Evolutionary conservation across 2,329 filamentous ascomycete species (phyloP), one percentile per base, ranked within the genome.

Genomic region (Aspergillus sp.): DNA sequence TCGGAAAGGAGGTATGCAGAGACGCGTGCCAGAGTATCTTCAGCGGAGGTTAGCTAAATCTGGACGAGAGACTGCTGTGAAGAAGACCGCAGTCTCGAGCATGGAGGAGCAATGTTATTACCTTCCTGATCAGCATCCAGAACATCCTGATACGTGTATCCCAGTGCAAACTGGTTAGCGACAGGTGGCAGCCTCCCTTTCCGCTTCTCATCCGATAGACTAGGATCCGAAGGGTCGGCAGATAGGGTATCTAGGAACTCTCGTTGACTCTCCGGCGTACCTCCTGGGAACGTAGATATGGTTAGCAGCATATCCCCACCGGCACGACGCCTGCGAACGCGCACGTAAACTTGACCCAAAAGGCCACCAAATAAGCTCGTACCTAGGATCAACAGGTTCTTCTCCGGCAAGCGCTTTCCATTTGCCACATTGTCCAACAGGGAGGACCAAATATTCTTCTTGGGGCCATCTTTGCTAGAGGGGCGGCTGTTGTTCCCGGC

Each of bases 121-220:
- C 89, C 89, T 79, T 97, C 93, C 71, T 96, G 91, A 69, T 97
- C 92, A 52, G 90, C 88, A 72, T 97, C 92, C 34, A 96, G 80
- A 34, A 97, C 91, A 73, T 97, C 91, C 70, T 95, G 91, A 74
- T 96, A 97, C 49, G 92, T 96, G 71, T 97, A 97, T 47, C 92
- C 92, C 54, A 97, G 76, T 10, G 92, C 92, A 72, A 96, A 96
- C 68, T 88, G 88, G 68, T 97, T 97, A 50, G 92, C 92, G 66
- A 96, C 83, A 19, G 91, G 90, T 2, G 90, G 88, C 56, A 82
- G 81, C 70, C 83, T 86, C 61, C 71, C 66, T 63, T 71, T 73
- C 47, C 68, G 67, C 52, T 71, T 70, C 50, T 85, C 83, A 56
- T 72, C 74, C 47, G 71, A 70, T 52, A 73, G 57, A 44, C 67